Conservation (phyloP, 495 filamentous ascomycete species). For the Trichocladium antarcticum region DNA sequence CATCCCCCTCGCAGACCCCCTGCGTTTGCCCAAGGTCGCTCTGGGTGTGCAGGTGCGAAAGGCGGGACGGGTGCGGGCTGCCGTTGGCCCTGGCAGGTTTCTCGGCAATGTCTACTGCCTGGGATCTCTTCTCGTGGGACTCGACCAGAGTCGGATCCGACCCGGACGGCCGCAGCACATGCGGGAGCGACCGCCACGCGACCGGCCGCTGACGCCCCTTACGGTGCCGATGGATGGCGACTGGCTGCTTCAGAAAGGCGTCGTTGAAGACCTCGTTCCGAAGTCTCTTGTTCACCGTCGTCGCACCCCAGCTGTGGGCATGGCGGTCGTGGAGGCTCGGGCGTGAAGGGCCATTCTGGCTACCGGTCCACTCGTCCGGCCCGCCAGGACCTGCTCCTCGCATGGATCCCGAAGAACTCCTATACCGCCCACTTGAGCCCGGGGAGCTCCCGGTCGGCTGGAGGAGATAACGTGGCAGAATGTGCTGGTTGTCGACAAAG, state of each 20-base stretch:
- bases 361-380: constrained; percentile 1
- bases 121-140: constrained; percentile 10
- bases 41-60: constrained; percentile 20
- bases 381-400: background rate
- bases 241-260: constrained; percentile 76
- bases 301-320: constrained; percentile 86
- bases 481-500: constrained; percentile 90
- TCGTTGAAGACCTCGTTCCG: constrained; percentile 90
- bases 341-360: constrained; percentile 13
- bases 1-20: constrained; percentile 15
- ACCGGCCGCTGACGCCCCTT: constrained; percentile 51
- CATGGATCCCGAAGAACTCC: constrained; percentile 29
- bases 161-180: constrained; percentile 24
- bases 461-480: constrained; percentile 74
- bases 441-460: constrained; percentile 26
- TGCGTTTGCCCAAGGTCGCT: constrained; percentile 23
- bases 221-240: constrained; percentile 47
- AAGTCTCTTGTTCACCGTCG: constrained; percentile 76
- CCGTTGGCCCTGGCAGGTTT: constrained; percentile 1
- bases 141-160: constrained; percentile 24
- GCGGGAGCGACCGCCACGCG: constrained; percentile 34
- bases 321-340: constrained; percentile 39
- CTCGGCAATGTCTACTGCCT: constrained; percentile 1
- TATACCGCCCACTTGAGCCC: constrained; percentile 17
- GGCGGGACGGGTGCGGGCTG: background rate